Conservation (phyloP, 2,329 filamentous ascomycete species). For the Tetracladium maxilliforme region DNA sequence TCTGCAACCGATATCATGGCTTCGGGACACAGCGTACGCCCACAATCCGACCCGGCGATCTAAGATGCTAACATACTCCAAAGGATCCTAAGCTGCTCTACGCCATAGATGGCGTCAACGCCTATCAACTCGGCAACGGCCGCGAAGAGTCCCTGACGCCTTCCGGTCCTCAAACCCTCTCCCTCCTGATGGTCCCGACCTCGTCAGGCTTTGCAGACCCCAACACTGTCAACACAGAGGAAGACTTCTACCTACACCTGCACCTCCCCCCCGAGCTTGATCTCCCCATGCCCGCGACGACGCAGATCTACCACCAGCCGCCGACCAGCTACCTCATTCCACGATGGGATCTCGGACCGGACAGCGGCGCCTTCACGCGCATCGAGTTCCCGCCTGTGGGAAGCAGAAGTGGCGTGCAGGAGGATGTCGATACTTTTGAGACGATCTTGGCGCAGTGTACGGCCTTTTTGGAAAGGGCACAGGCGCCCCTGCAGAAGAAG, state of each 20-base stretch:
- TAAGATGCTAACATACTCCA: too few relatives aligned
- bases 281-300: conserved; percentile 82
- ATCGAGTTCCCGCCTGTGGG: conserved; percentile 77
- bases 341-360: conserved; percentile 81
- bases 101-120: conserved; percentile 71
- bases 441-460: conserved; percentile 97
- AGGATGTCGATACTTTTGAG: conserved; percentile 92
- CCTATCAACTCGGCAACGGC: conserved; percentile 83
- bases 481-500: conserved; percentile 31
- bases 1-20: too few relatives aligned
- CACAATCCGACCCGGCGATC: too few relatives aligned
- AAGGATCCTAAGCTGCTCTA: conserved; percentile 55
- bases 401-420: conserved; percentile 60
- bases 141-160: conserved; percentile 70
- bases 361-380: conserved; percentile 79
- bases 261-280: conserved; percentile 91
- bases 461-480: conserved; percentile 76
- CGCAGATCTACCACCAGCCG: conserved; percentile 93
- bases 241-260: conserved; percentile 95
- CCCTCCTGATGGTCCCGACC: conserved; percentile 90
- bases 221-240: conserved; percentile 44
- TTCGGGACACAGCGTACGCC: too few relatives aligned
- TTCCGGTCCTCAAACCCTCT: conserved; percentile 79
- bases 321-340: conserved; percentile 89
- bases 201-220: conserved; percentile 54